Evolutionary conservation across 805 yeast genomes (phyloP), one percentile per base, ranked within the genome.

Genomic region (Torulaspora maleeae): DNA sequence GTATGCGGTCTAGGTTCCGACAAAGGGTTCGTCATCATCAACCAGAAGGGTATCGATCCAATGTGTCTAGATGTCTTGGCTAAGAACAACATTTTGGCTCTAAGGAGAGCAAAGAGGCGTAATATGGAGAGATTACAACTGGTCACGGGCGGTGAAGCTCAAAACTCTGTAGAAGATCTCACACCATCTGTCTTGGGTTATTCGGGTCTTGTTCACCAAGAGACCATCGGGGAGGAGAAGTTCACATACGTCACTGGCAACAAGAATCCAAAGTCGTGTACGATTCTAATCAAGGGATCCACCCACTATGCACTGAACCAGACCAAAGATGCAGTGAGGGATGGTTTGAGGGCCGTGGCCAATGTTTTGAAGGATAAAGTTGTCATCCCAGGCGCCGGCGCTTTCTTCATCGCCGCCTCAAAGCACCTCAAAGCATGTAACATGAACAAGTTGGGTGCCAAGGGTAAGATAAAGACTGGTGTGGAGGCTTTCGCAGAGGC

Each of bases 21-120:
- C 53, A 75, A 82, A 59, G 87, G 91, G 2, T 93, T 93, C 68
- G 98, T 93, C 47, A 86, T 93, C 46, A 86, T 93, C 66, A 93
- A 93, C 71, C 99, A 93, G 70, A 93, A 93, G 75, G 99, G 99
- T 59, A 93, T 93, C 54, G 99, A 93, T 65, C 99, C 99, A 53
- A 85, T 93, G 93, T 89, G 97, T 6, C 73, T 93, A 52, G 99
- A 93, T 64, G 83, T 91, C 4, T 75, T 93, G 53, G 98, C 98
- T 36, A 88, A 87, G 64, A 84, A 93, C 68, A 86, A 85, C 57
- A 93, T 93, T 55, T 74, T 93, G 57, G 99, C 99, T 1, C 76
- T 93, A 59, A 83, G 99, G 74, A 82, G 99, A 64, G 99, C 99
- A 36, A 93, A 93, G 75, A 82, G 99, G 74, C 84, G 99, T 73